phyloP scores from a whole-genome alignment of 331 rosid genomes.

The Acacia concinna region DNA sequence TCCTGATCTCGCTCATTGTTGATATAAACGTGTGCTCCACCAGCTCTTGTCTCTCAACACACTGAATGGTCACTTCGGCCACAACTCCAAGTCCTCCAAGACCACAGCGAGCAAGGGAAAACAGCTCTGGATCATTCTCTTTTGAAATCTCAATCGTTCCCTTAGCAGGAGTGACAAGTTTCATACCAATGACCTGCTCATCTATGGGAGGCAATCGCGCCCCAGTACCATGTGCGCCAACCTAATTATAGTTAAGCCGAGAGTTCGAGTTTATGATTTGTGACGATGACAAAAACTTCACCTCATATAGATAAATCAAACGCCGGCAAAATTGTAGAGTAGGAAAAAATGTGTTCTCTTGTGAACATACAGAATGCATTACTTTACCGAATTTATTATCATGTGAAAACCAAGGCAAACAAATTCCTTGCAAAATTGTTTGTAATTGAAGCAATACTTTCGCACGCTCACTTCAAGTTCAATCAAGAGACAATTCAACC shows the following conservation, averaged over 20 bases:
- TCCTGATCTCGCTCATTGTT: conserved; percentile 77
- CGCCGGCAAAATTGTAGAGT: not conserved
- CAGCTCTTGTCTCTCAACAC: conserved; percentile 96
- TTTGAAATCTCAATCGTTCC: conserved; percentile 85
- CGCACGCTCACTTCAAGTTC: not conserved
- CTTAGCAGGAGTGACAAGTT: conserved; percentile 86
- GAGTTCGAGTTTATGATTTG: not conserved
- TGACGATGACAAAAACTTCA: not conserved
- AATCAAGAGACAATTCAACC: not conserved
- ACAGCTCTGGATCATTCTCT: conserved; percentile 86
- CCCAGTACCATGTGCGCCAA: conserved; percentile 99
- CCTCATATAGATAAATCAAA: conserved; percentile 8
- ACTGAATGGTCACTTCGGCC: conserved; percentile 94
- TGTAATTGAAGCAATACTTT: not conserved
- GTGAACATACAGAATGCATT: not conserved
- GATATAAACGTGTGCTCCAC: conserved; percentile 92
- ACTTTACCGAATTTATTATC: not conserved
- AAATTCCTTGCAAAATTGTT: not conserved
- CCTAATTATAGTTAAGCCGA: conserved; percentile 46
- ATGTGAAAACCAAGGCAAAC: conserved; percentile 10
- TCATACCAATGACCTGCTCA: conserved; percentile 88
- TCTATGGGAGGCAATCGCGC: conserved; percentile 95
- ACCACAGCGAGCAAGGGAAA: conserved; percentile 94
- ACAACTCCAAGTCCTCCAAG: conserved; percentile 98
- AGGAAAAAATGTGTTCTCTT: not conserved